Evolutionary conservation across 768 basidiomycete species (phyloP).

Genomic region (Lactifluus rugatus): DNA sequence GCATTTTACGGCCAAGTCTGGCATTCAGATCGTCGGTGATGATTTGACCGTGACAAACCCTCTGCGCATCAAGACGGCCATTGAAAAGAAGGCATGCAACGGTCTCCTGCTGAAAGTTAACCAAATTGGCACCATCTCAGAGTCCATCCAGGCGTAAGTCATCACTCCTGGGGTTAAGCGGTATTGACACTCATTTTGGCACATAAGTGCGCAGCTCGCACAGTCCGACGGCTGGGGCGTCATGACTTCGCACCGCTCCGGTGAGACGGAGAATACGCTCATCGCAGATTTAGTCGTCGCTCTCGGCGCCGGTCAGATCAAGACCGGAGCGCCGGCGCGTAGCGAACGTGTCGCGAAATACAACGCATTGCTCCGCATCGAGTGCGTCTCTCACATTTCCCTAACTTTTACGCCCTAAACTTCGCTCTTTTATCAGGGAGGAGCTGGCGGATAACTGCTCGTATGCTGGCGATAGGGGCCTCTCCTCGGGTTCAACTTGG

Average conservation of each 20-base stretch:
- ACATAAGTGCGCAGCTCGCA: conserved; percentile 76
- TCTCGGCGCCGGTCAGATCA: conserved; percentile 89
- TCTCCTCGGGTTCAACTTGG: conserved; percentile 64
- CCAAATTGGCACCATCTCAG: conserved; percentile 98
- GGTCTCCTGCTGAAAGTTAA: conserved; percentile 98
- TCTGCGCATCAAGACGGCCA: conserved; percentile 92
- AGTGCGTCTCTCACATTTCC: conserved; percentile 40
- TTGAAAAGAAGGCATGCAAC: conserved; percentile 99
- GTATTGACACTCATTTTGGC: background rate
- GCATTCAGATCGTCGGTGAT: conserved; percentile 89
- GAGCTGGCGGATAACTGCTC: conserved; percentile 61
- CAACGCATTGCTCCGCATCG: conserved; percentile 83
- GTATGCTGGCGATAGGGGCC: conserved; percentile 70
- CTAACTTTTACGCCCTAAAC: conserved; percentile 12
- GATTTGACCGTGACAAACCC: conserved; percentile 99
- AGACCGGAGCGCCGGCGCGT: conserved; percentile 95
- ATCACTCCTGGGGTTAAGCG: background rate
- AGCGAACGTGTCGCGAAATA: conserved; percentile 96
- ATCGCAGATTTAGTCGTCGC: conserved; percentile 95
- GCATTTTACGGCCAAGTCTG: conserved; percentile 71
- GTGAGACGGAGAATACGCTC: conserved; percentile 96
- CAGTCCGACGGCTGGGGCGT: conserved; percentile 98
- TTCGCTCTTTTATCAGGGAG: conserved; percentile 39
- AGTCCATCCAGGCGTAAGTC: conserved; percentile 95
- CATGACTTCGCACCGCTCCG: conserved; percentile 98